Conservation (phyloP, 805 yeast species). For the Candida dajiaensis region DNA sequence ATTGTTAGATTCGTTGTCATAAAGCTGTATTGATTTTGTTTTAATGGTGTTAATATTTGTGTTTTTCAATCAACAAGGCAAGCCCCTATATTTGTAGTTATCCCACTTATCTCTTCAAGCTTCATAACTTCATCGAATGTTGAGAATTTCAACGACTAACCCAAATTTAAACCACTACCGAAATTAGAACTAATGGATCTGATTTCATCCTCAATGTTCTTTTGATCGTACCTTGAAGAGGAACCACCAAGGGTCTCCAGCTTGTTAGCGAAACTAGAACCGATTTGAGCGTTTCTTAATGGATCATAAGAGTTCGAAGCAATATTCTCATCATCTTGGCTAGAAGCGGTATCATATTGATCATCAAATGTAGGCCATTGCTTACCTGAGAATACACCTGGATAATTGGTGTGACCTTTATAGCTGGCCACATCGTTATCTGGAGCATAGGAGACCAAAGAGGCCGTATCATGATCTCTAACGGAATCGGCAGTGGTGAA, state of each 20-base stretch:
- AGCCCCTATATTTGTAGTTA: background rate
- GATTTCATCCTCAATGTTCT: conserved; percentile 17
- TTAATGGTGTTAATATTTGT: background rate
- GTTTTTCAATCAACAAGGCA: background rate
- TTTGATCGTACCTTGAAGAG: conserved; percentile 15
- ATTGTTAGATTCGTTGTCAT: background rate
- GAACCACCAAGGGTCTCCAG: conserved; percentile 25
- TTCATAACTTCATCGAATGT: background rate
- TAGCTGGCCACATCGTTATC: conserved; percentile 18
- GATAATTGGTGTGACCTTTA: conserved; percentile 7
- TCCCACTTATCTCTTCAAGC: background rate
- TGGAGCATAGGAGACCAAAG: conserved; percentile 32
- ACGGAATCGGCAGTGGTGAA: conserved; percentile 15
- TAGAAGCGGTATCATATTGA: conserved; percentile 7
- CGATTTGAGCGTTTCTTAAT: conserved; percentile 14
- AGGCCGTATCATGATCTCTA: conserved; percentile 31
- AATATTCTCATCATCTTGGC: conserved; percentile 1
- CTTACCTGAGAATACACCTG: conserved; percentile 15
- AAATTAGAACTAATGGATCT: conserved; percentile 12
- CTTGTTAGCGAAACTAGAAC: conserved; percentile 31
- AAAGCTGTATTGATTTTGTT: background rate
- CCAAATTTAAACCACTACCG: conserved; percentile 5
- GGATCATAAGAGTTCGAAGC: conserved; percentile 14
- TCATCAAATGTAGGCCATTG: conserved; percentile 24
- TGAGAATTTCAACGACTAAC: background rate